These are phyloP conservation scores for Fusarium sp. DNA, from an alignment of 2,329 filamentous ascomycete genomes.

Conservation along the genomic window DNA sequence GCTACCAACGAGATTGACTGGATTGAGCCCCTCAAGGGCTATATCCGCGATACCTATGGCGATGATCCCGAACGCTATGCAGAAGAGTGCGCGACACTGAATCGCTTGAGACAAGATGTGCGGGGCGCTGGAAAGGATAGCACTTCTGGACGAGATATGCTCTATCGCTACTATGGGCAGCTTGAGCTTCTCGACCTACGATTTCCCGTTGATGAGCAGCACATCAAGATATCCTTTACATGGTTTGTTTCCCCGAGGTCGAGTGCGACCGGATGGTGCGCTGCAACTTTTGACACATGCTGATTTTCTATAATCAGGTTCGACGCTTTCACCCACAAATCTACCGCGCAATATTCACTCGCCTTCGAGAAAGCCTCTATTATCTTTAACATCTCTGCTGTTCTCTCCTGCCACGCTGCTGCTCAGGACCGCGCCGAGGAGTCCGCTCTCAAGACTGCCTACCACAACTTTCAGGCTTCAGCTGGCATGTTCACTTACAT, in stretches of 20 bases:
- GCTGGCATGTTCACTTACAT: constrained; percentile 99
- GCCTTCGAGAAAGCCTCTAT: constrained; percentile 99
- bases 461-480: constrained; percentile 97
- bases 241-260: constrained; percentile 70
- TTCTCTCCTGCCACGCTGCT: constrained; percentile 94
- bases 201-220: constrained; percentile 97
- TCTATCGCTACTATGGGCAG: constrained; percentile 98
- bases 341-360: constrained; percentile 95
- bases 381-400: constrained; percentile 99
- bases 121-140: constrained; percentile 96
- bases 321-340: constrained; percentile 98
- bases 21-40: constrained; percentile 89
- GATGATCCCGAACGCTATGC: constrained; percentile 96
- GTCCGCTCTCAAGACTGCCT: constrained; percentile 92
- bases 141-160: constrained; percentile 88
- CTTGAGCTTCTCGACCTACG: constrained; percentile 92
- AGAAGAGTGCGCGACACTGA: constrained; percentile 94
- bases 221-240: constrained; percentile 98
- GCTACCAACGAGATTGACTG: constrained; percentile 98
- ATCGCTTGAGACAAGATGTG: constrained; percentile 97
- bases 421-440: constrained; percentile 94
- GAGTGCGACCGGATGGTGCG: background rate
- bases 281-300: background rate
- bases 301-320: constrained; percentile 71
- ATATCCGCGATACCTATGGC: constrained; percentile 93